Conservation (phyloP, 768 basidiomycete species). For the Paxillus ammoniavirescens region DNA sequence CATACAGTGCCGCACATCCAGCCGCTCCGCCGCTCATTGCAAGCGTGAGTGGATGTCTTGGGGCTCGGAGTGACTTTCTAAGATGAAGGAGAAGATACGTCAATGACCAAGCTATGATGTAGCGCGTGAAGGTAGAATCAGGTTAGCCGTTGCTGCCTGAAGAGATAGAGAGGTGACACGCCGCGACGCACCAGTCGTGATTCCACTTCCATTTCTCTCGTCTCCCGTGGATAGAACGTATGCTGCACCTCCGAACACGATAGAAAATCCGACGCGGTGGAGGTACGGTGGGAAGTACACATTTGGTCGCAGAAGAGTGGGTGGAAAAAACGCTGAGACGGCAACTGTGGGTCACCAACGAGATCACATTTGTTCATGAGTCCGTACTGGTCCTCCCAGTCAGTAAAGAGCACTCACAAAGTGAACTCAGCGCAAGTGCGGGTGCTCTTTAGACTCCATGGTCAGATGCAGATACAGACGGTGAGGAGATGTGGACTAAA, state of each 20-base stretch:
- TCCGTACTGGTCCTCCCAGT: background rate
- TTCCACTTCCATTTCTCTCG: conserved; percentile 42
- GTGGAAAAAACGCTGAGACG: conserved; percentile 35
- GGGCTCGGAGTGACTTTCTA: conserved; percentile 30
- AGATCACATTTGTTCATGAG: background rate
- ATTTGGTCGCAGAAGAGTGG: conserved; percentile 26
- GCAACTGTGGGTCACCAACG: conserved; percentile 28
- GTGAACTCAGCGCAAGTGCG: conserved; percentile 29
- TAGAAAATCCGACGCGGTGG: conserved; percentile 42
- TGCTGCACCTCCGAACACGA: conserved; percentile 43
- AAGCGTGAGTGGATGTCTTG: conserved; percentile 33
- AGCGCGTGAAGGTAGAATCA: background rate
- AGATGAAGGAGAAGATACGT: conserved; percentile 43
- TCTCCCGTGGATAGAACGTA: conserved; percentile 42
- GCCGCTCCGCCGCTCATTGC: conserved; percentile 31
- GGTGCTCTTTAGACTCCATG: conserved; percentile 22
- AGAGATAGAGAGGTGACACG: background rate
- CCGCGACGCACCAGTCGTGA: conserved; percentile 30
- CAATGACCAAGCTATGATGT: conserved; percentile 41
- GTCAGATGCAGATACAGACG: conserved; percentile 12
- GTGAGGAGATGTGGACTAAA: conserved; percentile 18
- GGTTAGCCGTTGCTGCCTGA: background rate
- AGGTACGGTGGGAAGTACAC: conserved; percentile 41
- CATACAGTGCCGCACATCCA: conserved; percentile 26
- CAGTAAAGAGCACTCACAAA: conserved; percentile 28